Base-by-base conservation (phyloP, 257 asterid genomes). In the Craterostigma plantagineum region DNA sequence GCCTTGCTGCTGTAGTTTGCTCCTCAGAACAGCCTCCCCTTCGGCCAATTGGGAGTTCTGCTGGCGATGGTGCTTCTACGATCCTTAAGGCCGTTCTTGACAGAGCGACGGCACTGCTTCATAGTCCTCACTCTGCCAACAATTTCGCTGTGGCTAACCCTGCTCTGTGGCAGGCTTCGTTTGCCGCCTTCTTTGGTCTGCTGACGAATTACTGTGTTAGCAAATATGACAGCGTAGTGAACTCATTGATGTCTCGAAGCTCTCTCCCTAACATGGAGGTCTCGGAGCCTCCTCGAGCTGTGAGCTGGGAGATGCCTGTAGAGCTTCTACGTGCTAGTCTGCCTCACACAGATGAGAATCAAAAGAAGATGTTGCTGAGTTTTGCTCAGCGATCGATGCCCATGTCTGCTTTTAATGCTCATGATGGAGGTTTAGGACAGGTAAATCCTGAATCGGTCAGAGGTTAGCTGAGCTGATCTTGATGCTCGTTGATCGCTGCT, bases 11-110 rank as follows among this genome's bases (percentile, higher is more conserved):
- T 30, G 76, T 76, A 6, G 90, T 76, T 43, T 72, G 82, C 51
- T 76, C 90, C 48, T 51, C 71, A 8, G 90, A 76, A 49, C 82
- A 76, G 58, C 90, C 90, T 9, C 90, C 90, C 54, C 76, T 76
- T 14, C 82, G 90, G 15, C 82, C 90, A 7, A 48, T 72, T 11
- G 73, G 74, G 14, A 64, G 90, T 48, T 37, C 63, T 41, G 74
- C 79, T 40, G 90, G 90, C 18, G 90, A 72, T 50, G 90, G 82
- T 34, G 79, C 90, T 40, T 72, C 90, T 3, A 46, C 66, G 12
- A 53, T 76, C 49, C 54, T 76, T 52, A 72, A 63, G 53, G 56
- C 72, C 41, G 74, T 76, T 48, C 57, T 76, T 16, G 82, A 76
- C 43, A 67, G 79, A 66, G 90, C 82, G 11, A 72, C 69, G 49